Percentiles rank a stretch among this genome's conserved stretches.
phyloP scores from a whole-genome alignment of 2,329 filamentous ascomycete genomes.

The Colletotrichum camelliae region DNA sequence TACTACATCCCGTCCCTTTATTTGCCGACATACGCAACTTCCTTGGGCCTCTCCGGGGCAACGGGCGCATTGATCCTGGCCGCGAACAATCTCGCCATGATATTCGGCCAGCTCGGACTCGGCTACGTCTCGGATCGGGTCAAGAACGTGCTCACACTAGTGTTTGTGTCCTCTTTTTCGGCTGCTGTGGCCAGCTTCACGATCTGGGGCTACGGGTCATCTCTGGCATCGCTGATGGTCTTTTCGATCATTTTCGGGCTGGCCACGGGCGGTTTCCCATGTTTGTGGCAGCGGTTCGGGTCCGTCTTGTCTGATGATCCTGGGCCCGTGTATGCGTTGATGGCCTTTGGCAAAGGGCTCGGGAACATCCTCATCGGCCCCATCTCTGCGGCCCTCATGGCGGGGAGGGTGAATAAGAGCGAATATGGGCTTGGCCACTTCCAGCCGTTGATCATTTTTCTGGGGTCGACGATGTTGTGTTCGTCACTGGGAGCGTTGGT shows the following conservation, averaged over 20 bases:
- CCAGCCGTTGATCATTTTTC: conserved; percentile 3
- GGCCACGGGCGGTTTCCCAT: conserved; percentile 50
- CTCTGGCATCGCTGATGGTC: conserved; percentile 47
- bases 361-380: conserved; percentile 31
- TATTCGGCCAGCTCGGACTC: conserved; percentile 49
- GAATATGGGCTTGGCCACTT: not conserved
- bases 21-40: conserved; percentile 54
- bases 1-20: conserved; percentile 64
- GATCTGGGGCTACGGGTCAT: conserved; percentile 58
- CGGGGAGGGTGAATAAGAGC: not conserved
- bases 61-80: conserved; percentile 51
- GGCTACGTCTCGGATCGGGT: conserved; percentile 51
- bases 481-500: not conserved
- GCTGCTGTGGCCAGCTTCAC: conserved; percentile 54
- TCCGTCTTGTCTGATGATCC: conserved; percentile 30
- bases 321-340: conserved; percentile 27
- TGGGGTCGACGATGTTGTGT: conserved; percentile 10
- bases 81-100: conserved; percentile 51
- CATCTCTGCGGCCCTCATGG: conserved; percentile 24
- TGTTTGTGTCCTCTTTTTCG: conserved; percentile 45
- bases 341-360: conserved; percentile 33
- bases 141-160: conserved; percentile 48
- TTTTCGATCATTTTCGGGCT: conserved; percentile 62
- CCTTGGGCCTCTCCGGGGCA: conserved; percentile 40
- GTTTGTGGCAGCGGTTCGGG: conserved; percentile 31